Percentiles rank a stretch among this genome's conserved stretches.
Conservation (phyloP, 1,284 basidiomycete species). For the Boletus calvinii region DNA sequence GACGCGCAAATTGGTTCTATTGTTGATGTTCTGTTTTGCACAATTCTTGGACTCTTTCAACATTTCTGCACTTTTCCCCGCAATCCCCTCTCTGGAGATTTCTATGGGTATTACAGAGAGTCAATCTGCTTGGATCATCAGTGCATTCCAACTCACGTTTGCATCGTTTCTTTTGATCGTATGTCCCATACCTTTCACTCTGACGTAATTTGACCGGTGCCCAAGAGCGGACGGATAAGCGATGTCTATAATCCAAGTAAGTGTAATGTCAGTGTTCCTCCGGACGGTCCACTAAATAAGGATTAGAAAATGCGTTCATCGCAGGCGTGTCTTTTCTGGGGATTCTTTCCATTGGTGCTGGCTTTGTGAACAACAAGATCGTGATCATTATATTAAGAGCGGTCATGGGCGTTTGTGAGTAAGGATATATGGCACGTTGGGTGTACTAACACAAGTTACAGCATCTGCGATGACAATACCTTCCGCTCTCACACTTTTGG, state of each 20-base stretch:
- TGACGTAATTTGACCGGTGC: conserved; percentile 10
- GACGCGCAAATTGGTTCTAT: background rate
- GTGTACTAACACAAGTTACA: conserved; percentile 17
- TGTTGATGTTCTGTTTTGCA: background rate
- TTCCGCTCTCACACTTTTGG: conserved; percentile 46
- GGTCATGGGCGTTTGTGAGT: conserved; percentile 40
- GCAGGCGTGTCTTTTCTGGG: conserved; percentile 38
- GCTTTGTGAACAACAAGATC: conserved; percentile 44
- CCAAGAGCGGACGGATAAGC: conserved; percentile 34
- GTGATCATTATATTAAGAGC: conserved; percentile 44
- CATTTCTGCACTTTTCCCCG: background rate
- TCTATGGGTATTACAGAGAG: background rate
- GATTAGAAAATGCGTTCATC: conserved; percentile 27
- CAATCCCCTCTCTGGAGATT: background rate
- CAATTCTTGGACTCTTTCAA: background rate
- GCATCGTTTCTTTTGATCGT: background rate
- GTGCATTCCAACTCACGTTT: background rate
- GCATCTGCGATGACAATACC: conserved; percentile 48
- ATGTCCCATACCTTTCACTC: background rate
- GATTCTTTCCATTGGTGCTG: conserved; percentile 39
- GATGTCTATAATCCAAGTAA: conserved; percentile 34
- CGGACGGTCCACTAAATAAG: background rate
- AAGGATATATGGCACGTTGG: background rate
- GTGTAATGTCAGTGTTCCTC: background rate
- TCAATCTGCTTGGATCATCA: background rate